phyloP scores from a whole-genome alignment of 257 asterid species.

The Capsicum pubescens region DNA sequence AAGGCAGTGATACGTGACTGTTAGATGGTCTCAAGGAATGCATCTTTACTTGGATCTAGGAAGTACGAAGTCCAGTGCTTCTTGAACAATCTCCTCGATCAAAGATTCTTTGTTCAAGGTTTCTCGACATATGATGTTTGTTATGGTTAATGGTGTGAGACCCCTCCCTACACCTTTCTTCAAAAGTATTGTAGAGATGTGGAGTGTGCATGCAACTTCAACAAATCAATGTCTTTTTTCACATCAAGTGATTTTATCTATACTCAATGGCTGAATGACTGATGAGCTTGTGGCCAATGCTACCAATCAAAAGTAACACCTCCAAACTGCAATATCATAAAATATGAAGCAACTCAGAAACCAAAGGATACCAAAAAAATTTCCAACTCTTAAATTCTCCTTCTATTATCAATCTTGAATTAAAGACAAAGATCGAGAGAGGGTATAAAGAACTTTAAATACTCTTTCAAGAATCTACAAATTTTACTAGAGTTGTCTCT shows the following conservation, averaged over 20 bases:
- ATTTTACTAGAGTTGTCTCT: too few species aligned
- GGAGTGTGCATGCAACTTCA: constrained; percentile 63
- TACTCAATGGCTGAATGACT: constrained; percentile 30
- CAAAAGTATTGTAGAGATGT: constrained; percentile 87
- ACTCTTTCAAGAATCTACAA: too few species aligned
- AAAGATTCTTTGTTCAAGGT: constrained; percentile 40
- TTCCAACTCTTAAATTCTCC: too few species aligned
- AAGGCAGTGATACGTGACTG: too few species aligned
- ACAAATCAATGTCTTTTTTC: constrained; percentile 28
- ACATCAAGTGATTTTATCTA: constrained; percentile 34
- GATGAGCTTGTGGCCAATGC: constrained; percentile 35
- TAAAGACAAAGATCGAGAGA: too few species aligned
- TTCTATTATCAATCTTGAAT: too few species aligned
- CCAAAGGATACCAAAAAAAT: too few species aligned
- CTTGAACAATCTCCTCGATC: constrained; percentile 73
- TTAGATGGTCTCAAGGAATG: constrained; percentile 53
- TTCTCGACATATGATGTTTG: constrained; percentile 72
- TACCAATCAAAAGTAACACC: constrained; percentile 78
- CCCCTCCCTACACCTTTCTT: constrained; percentile 83
- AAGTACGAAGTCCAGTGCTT: constrained; percentile 67
- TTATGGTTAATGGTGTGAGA: constrained; percentile 76
- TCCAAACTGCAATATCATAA: constrained; percentile 42
- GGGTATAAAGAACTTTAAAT: too few species aligned
- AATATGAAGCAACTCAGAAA: too few species aligned
- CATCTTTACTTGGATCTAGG: constrained; percentile 70